Evolutionary conservation across 2,329 filamentous ascomycete species (phyloP).

Genomic region (Fusarium sterilihyphosum): DNA sequence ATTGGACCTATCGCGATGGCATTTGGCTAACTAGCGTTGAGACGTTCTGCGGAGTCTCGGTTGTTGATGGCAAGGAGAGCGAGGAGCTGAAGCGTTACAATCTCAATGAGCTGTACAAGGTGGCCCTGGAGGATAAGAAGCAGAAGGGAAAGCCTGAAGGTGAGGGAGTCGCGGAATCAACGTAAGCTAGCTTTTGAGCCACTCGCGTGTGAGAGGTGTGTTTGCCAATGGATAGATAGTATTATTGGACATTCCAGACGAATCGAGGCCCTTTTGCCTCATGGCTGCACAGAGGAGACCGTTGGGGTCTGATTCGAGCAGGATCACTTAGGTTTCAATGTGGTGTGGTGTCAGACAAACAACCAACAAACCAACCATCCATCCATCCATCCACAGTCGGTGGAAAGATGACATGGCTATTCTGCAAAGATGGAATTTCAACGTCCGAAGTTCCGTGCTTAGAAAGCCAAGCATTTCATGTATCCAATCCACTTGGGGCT

Average conservation of each 20-base stretch:
- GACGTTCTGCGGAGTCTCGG: conserved; percentile 81
- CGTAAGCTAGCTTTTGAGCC: conserved; percentile 22
- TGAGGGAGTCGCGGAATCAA: conserved; percentile 30
- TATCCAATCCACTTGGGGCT: not conserved
- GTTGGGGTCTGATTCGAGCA: not conserved
- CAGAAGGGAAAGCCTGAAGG: conserved; percentile 26
- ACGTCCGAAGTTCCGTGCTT: not conserved
- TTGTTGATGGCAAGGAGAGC: conserved; percentile 76
- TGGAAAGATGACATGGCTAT: not conserved
- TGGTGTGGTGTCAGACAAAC: not conserved
- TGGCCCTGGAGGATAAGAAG: conserved; percentile 29
- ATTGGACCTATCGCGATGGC: conserved; percentile 29
- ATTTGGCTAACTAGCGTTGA: conserved; percentile 50
- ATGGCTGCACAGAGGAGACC: conserved; percentile 12
- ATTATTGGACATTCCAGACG: conserved; percentile 3
- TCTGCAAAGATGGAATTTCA: conserved; percentile 1
- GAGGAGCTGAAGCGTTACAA: conserved; percentile 81
- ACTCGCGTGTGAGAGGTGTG: conserved; percentile 7
- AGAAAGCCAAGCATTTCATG: not conserved
- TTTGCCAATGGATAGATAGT: conserved; percentile 12
- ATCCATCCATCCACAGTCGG: not conserved
- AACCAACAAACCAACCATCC: not conserved
- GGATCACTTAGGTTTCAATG: not conserved
- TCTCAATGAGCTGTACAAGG: conserved; percentile 75
- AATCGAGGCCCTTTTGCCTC: conserved; percentile 1